These are phyloP conservation scores for Plenodomus tracheiphilus DNA, from an alignment of 2,329 filamentous ascomycete genomes.

Conservation along the genomic window DNA sequence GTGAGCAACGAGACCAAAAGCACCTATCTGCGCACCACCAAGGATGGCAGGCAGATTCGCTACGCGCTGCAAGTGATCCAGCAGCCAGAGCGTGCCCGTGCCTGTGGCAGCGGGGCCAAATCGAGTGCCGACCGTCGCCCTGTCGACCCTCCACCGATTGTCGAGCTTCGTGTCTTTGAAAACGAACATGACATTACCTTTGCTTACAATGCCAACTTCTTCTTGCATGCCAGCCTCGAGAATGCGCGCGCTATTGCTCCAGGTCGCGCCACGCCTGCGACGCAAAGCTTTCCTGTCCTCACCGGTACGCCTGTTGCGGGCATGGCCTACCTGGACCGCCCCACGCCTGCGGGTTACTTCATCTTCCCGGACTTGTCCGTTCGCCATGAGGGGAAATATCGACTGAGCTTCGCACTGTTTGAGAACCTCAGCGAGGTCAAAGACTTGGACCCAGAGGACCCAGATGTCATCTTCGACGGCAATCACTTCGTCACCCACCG, in stretches of 20 bases:
- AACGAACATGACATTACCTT: slow-evolving; percentile 73
- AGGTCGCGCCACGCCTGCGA: slow-evolving; percentile 68
- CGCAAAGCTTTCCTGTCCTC: slow-evolving; percentile 77
- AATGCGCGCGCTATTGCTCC: slow-evolving; percentile 81
- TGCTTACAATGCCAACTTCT: slow-evolving; percentile 94
- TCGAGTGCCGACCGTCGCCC: slow-evolving; percentile 80
- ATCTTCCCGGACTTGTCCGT: slow-evolving; percentile 97
- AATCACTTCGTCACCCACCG: slow-evolving; percentile 74
- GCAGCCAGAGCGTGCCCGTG: slow-evolving; percentile 90
- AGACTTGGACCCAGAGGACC: slow-evolving; percentile 68
- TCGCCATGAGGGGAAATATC: slow-evolving; percentile 89
- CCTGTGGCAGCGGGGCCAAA: slow-evolving; percentile 93
- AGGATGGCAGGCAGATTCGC: slow-evolving; percentile 74
- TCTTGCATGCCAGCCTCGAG: slow-evolving; percentile 88
- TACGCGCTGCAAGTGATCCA: slow-evolving; percentile 88
- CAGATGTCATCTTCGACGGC: slow-evolving; percentile 45
- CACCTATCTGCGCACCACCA: slow-evolving; percentile 63
- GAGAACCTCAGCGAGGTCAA: slow-evolving; percentile 87
- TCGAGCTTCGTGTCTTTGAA: slow-evolving; percentile 85
- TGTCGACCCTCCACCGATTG: slow-evolving; percentile 91
- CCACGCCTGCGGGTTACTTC: slow-evolving; percentile 81
- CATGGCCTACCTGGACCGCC: slow-evolving; percentile 93
- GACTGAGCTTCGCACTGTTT: slow-evolving; percentile 89
- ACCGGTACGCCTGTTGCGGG: slow-evolving; percentile 94
- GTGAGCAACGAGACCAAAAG: slow-evolving; percentile 61